Evolutionary conservation across 805 yeast species (phyloP), one percentile per base, ranked within the genome.

Genomic region (Candida insectorum): DNA sequence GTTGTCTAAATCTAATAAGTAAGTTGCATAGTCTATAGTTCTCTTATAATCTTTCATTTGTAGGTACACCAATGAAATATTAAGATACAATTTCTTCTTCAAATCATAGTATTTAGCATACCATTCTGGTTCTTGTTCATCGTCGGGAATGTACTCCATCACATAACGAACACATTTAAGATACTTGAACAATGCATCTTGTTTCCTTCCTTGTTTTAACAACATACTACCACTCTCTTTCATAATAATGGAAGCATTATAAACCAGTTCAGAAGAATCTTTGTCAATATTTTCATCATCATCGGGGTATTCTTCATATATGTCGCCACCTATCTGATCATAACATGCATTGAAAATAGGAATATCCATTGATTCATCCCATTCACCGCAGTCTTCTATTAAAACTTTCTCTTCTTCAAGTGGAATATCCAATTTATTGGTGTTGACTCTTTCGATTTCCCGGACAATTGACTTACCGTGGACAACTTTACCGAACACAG

Each of bases 291-390:
- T 55, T 14, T 30, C 45, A 45, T 83, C 86, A 53, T 85, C 94
- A 39, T 79, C 88, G 0, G 93, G 94, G 45, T 68, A 76, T 53
- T 84, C 93, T 56, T 84, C 93, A 47, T 70, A 85, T 0, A 74
- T 52, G 47, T 85, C 94, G 6, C 85, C 86, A 1, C 82, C 87
- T 6, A 78, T 62, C 0, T 60, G 49, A 39, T 73, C 75, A 45
- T 76, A 75, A 30, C 82, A 72, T 0, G 88, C 85, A 45, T 79
- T 78, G 45, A 48, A 73, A 2, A 80, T 65, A 0, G 91, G 91
- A 2, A 79, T 52, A 0, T 53, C 67, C 62, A 73, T 71, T 0
- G 54, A 54, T 6, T 56, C 42, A 5, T 56, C 42, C 89, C 91
- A 85, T 23, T 47, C 58, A 1, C 93, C 94, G 57, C 85, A 76